These are phyloP conservation scores for Phylloporus sp. DNA, from an alignment of 768 basidiomycete genomes.

Conservation along the genomic window DNA sequence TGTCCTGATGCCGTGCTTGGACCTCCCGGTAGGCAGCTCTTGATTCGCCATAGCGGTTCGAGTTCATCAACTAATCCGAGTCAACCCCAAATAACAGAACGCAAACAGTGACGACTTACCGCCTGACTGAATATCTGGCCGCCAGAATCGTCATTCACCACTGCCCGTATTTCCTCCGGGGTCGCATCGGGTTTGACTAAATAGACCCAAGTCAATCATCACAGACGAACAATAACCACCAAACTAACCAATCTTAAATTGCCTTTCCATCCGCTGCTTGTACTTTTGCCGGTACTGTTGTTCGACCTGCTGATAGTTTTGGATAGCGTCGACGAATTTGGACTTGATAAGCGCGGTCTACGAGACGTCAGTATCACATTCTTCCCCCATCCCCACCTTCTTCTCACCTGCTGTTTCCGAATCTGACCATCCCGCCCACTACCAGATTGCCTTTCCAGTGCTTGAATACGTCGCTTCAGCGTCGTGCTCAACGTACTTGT, in stretches of 20 bases:
- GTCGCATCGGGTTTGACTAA: slow-evolving; percentile 91
- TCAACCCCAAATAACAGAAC: not conserved
- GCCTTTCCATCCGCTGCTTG: slow-evolving; percentile 77
- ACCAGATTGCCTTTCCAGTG: slow-evolving; percentile 62
- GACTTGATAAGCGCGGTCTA: slow-evolving; percentile 61
- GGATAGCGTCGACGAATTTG: slow-evolving; percentile 82
- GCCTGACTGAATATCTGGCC: slow-evolving; percentile 90
- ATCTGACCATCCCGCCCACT: slow-evolving; percentile 63
- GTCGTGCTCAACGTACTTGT: slow-evolving; percentile 65
- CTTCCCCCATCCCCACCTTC: too few relatives aligned
- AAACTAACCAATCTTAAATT: slow-evolving; percentile 75
- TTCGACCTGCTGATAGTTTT: slow-evolving; percentile 80
- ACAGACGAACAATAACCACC: not conserved
- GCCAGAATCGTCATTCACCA: slow-evolving; percentile 78
- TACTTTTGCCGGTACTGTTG: slow-evolving; percentile 73
- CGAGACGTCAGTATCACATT: slow-evolving; percentile 14
- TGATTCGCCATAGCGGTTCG: slow-evolving; percentile 87
- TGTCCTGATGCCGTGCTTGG: slow-evolving; percentile 95
- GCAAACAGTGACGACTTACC: slow-evolving; percentile 34
- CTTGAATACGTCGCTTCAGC: slow-evolving; percentile 69
- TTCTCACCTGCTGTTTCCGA: slow-evolving; percentile 67
- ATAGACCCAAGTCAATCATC: not conserved
- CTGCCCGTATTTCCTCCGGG: slow-evolving; percentile 79
- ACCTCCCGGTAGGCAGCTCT: slow-evolving; percentile 91
- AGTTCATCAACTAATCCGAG: slow-evolving; percentile 68